These are phyloP conservation scores for Candida berthetii DNA, from an alignment of 805 yeast genomes.

Conservation along the genomic window DNA sequence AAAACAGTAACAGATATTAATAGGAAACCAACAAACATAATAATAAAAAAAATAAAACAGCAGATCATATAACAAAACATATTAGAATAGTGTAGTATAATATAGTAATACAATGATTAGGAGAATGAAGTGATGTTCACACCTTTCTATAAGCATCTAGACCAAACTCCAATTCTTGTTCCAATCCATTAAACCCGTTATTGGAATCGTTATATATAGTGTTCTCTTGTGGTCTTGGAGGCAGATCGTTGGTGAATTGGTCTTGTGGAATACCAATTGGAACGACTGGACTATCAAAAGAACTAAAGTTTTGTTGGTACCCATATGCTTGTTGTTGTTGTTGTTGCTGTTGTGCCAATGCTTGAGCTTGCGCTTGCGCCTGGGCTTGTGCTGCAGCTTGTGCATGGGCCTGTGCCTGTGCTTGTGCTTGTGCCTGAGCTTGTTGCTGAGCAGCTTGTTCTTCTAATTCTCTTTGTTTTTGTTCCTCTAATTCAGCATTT, in stretches of 20 bases:
- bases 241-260: slow-evolving; percentile 39
- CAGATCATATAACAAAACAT: too few relatives aligned
- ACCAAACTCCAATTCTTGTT: slow-evolving; percentile 63
- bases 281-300: slow-evolving; percentile 22
- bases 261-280: slow-evolving; percentile 43
- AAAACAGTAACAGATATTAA: too few relatives aligned
- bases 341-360: slow-evolving; percentile 4
- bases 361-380: slow-evolving; percentile 10
- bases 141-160: slow-evolving; percentile 32
- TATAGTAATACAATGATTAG: too few relatives aligned
- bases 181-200: slow-evolving; percentile 36
- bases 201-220: slow-evolving; percentile 12
- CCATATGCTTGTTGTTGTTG: slow-evolving; percentile 10
- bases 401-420: slow-evolving; percentile 4
- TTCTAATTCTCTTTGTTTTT: slow-evolving; percentile 8
- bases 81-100: background rate
- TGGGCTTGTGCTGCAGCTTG: slow-evolving; percentile 8
- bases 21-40: too few relatives aligned
- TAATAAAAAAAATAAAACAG: too few relatives aligned
- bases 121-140: too few relatives aligned
- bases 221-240: slow-evolving; percentile 60
- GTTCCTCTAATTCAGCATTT: slow-evolving; percentile 13
- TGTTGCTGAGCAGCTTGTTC: slow-evolving; percentile 9
- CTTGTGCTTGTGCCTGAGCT: too few relatives aligned
- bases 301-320: slow-evolving; percentile 2